phyloP scores from a whole-genome alignment of 768 basidiomycete genomes.

The Lactarius quietus region DNA sequence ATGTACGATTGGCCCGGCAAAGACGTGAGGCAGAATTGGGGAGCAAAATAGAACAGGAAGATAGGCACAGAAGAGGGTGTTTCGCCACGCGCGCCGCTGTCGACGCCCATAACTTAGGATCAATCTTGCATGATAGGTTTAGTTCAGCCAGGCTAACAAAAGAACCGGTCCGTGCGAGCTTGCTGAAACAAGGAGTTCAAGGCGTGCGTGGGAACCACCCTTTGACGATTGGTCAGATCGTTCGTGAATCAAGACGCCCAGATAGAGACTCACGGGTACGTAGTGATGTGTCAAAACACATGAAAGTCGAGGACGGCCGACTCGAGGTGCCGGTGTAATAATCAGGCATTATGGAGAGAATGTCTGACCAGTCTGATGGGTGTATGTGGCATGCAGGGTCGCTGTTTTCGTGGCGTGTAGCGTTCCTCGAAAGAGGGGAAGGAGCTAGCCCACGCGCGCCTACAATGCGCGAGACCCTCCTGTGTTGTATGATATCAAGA shows the following conservation, averaged over 20 bases:
- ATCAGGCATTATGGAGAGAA: slow-evolving; percentile 6
- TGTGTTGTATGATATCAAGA: background rate
- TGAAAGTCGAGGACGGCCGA: background rate
- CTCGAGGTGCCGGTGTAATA: background rate
- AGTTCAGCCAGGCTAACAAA: background rate
- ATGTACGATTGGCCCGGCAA: background rate
- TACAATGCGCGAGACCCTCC: background rate
- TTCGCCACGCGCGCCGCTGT: background rate
- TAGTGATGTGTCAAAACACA: slow-evolving; percentile 1
- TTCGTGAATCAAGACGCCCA: background rate
- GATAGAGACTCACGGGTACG: background rate
- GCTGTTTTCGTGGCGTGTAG: background rate
- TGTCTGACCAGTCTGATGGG: background rate
- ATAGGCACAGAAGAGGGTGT: background rate
- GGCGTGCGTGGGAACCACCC: background rate
- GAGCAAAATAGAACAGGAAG: background rate
- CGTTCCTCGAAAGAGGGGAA: background rate
- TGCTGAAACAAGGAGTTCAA: background rate
- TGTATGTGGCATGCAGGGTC: slow-evolving; percentile 12
- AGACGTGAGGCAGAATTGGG: background rate
- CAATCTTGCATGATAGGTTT: background rate
- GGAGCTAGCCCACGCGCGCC: background rate
- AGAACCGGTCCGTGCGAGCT: background rate
- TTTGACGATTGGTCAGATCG: background rate
- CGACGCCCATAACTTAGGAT: background rate